Base-by-base conservation (phyloP, 2,329 filamentous ascomycete genomes). In the Ciborinia camelliae region DNA sequence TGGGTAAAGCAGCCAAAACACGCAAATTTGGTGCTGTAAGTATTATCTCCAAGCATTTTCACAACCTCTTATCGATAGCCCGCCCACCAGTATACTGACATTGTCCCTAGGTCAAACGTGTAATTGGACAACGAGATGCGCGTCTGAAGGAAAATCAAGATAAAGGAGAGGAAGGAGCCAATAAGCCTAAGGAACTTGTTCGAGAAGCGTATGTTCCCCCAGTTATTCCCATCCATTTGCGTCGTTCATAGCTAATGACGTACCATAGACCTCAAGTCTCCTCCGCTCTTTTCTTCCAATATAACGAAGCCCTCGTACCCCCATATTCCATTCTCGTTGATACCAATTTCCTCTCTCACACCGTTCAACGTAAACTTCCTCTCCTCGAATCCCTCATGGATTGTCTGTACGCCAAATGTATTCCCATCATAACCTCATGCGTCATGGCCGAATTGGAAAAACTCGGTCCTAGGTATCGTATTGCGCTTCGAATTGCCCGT, bases 321-420 rank as follows among this genome's bases (percentile, higher is more conserved):
- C 92, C 92, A 1, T 96, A 96, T 80, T 81, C 80, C 12, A 58
- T 72, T 64, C 85, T 96, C 12, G 84, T 95, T 73, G 91, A 96
- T 77, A 71, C 92, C 76, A 96, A 96, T 76, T 97, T 97, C 75
- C 84, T 97, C 68, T 91, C 88, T 47, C 92, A 97, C 77, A 95
- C 92, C 0, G 91, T 98, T 2, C 90, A 93, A 77, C 87, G 90
- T 71, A 98, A 99, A 79, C 85, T 98, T 26, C 91, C 93, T 41
- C 81, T 98, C 15, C 83, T 96, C 26, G 89, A 94, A 67, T 88
- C 89, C 3, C 91, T 97, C 81, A 97, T 97, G 91, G 92, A 97
- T 76, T 90, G 91, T 62, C 83, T 99, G 5, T 96, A 93, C 76
- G 94, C 94, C 23, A 96, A 96, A 73, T 95, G 91, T 76, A 91